Base-by-base conservation (phyloP, 2,329 filamentous ascomycete species). In the Thelonectria blattea region DNA sequence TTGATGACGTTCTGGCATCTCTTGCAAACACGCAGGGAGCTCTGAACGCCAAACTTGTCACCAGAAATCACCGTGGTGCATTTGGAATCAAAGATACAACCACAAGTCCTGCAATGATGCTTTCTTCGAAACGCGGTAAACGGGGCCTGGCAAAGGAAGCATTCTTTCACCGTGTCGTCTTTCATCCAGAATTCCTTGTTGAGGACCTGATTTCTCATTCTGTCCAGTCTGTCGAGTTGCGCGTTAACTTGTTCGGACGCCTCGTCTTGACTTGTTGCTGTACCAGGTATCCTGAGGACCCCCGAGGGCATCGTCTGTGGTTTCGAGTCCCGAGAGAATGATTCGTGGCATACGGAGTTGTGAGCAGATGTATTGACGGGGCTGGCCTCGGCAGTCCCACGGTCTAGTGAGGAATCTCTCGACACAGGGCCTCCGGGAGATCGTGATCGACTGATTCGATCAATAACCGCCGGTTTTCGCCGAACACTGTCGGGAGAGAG, bases 171-270 rank as follows among this genome's bases (percentile, higher is more conserved):
- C 64, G 96, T 97, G 72, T 98, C 95, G 73, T 99, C 95, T 61
- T 93, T 91, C 95, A 99, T 99, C 95, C 94, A 98, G 69, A 97
- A 98, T 68, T 98, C 93, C 71, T 93, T 95, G 74, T 91, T 96
- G 47, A 98, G 79, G 8, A 99, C 89, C 71, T 94, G 93, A 70
- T 92, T 91, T 63, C 90, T 88, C 81, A 97, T 90, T 67, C 91
- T 89, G 51, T 87, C 86, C 8, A 89, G 77, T 67, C 91, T 89
- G 50, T 87, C 86, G 7, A 90, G 78, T 56, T 85, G 83, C 9
- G 85, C 83, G 68, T 80, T 88, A 59, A 88, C 85, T 50, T 81
- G 79, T 60, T 86, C 86, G 2, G 84, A 82, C 5, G 82, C 83
- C 2, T 83, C 83, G 67, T 87, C 85, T 34, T 71, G 70, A 56